phyloP scores from a whole-genome alignment of 1,284 basidiomycete genomes.

The Stygiomarasmius scandens region DNA sequence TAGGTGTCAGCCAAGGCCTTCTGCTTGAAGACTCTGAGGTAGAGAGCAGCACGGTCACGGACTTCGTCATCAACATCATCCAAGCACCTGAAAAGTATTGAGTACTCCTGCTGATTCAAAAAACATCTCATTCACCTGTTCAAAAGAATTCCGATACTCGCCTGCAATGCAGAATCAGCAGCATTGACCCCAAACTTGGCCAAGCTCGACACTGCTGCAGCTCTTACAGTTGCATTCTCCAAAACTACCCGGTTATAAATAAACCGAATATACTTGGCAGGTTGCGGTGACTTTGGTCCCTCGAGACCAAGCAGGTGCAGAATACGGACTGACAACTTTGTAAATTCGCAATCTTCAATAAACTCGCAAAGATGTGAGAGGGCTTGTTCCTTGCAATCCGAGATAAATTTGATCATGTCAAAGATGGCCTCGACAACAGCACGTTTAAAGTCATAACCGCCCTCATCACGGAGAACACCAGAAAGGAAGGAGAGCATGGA shows the following conservation, averaged over 20 bases:
- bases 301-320: conserved; percentile 94
- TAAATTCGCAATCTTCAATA: conserved; percentile 99
- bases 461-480: conserved; percentile 93
- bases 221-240: conserved; percentile 97
- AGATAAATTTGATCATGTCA: conserved; percentile 99
- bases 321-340: conserved; percentile 97
- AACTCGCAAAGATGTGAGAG: conserved; percentile 99
- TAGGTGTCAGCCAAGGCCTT: conserved; percentile 82
- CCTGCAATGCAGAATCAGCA: conserved; percentile 76
- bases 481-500: conserved; percentile 95
- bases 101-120: neutral
- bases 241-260: conserved; percentile 99
- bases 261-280: conserved; percentile 98
- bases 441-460: conserved; percentile 99
- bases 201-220: conserved; percentile 92
- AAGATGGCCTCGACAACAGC: conserved; percentile 99
- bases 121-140: conserved; percentile 58
- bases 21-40: conserved; percentile 84
- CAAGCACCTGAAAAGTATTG: conserved; percentile 66
- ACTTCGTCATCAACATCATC: conserved; percentile 99
- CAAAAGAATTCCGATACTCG: conserved; percentile 86
- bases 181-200: conserved; percentile 97
- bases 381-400: conserved; percentile 94
- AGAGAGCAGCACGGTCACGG: conserved; percentile 95
- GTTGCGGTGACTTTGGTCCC: conserved; percentile 93